phyloP scores from a whole-genome alignment of 805 yeast species.

The Alloascoidea hylecoeti region DNA sequence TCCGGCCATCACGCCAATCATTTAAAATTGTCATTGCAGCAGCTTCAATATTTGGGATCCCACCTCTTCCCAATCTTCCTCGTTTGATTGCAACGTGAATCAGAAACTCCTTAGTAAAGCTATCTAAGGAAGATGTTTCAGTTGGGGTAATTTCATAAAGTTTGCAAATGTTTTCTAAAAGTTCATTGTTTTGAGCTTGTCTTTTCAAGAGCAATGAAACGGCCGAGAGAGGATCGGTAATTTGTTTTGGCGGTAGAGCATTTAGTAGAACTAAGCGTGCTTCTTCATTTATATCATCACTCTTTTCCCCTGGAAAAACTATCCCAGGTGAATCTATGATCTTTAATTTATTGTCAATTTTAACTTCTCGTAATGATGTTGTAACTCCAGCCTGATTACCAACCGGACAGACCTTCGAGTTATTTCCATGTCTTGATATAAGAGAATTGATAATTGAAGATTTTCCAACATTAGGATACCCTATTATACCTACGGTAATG shows the following conservation, averaged over 20 bases:
- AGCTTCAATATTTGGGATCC: conserved; percentile 76
- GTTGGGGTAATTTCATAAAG: conserved; percentile 74
- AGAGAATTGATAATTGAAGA: conserved; percentile 88
- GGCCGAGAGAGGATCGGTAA: conserved; percentile 75
- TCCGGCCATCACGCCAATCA: conserved; percentile 97
- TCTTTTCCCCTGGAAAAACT: conserved; percentile 68
- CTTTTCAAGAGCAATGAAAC: conserved; percentile 65
- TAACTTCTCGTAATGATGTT: conserved; percentile 80
- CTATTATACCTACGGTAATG: conserved; percentile 88
- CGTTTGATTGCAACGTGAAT: conserved; percentile 87
- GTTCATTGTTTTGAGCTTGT: conserved; percentile 55
- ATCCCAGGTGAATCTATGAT: conserved; percentile 95
- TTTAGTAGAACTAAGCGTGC: conserved; percentile 83
- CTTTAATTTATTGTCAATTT: conserved; percentile 79
- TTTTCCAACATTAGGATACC: conserved; percentile 96
- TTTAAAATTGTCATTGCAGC: conserved; percentile 74
- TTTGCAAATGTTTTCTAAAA: conserved; percentile 48
- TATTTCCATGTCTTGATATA: conserved; percentile 23
- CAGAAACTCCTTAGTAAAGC: conserved; percentile 72
- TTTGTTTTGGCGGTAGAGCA: conserved; percentile 79
- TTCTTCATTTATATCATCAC: conserved; percentile 48
- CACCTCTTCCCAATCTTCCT: conserved; percentile 88
- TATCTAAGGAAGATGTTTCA: conserved; percentile 56
- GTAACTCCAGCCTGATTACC: conserved; percentile 98
- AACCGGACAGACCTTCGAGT: conserved; percentile 76